phyloP scores from a whole-genome alignment of 2,329 filamentous ascomycete genomes.

The Penicillium sp. region DNA sequence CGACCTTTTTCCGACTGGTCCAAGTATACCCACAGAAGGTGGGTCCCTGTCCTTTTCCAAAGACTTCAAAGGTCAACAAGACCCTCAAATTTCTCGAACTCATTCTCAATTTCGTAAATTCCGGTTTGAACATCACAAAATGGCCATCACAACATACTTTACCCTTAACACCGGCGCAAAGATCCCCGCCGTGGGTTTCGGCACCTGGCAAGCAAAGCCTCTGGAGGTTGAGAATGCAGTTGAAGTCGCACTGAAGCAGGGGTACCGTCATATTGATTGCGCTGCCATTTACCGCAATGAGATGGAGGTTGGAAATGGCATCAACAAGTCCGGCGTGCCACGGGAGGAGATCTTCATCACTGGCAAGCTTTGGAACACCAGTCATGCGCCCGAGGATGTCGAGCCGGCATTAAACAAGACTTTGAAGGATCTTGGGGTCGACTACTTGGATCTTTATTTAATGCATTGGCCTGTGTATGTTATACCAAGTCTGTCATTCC shows the following conservation, averaged over 20 bases:
- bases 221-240: slow-evolving; percentile 71
- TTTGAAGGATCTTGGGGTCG: slow-evolving; percentile 60
- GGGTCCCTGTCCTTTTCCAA: no score
- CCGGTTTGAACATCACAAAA: not conserved
- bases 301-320: slow-evolving; percentile 61
- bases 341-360: slow-evolving; percentile 64
- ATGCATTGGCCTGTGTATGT: slow-evolving; percentile 68
- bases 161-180: slow-evolving; percentile 23
- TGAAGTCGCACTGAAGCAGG: slow-evolving; percentile 64
- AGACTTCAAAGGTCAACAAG: no score
- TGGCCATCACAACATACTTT: slow-evolving; percentile 23
- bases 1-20: no score
- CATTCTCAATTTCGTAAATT: not conserved
- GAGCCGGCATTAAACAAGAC: slow-evolving; percentile 59
- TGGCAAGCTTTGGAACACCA: slow-evolving; percentile 65
- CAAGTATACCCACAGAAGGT: no score
- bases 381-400: slow-evolving; percentile 60
- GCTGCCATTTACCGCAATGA: slow-evolving; percentile 67
- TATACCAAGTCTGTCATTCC: slow-evolving; percentile 62
- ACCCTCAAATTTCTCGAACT: not conserved
- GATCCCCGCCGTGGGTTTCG: slow-evolving; percentile 66
- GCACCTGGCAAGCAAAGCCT: slow-evolving; percentile 75
- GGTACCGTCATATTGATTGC: slow-evolving; percentile 54
- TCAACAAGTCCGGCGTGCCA: slow-evolving; percentile 62
- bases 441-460: slow-evolving; percentile 68